Conservation (phyloP, 345 rosid species). For the Eucalyptus lansdowneana region DNA sequence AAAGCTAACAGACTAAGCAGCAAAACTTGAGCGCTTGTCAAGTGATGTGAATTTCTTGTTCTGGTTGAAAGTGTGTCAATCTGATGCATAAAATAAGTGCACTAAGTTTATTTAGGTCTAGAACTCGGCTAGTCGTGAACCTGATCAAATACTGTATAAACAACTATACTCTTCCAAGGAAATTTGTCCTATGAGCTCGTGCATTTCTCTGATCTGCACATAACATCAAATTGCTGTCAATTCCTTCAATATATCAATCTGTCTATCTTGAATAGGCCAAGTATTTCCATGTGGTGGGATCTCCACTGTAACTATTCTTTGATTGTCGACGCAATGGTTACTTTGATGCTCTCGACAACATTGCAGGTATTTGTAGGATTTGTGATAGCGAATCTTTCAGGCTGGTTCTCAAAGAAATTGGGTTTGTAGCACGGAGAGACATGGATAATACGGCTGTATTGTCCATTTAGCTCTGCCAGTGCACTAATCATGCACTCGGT, state of each 20-base stretch:
- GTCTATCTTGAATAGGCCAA: neutral
- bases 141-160: neutral
- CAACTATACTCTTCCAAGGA: neutral
- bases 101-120: neutral
- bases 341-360: neutral
- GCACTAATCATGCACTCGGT: neutral
- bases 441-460: neutral
- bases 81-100: neutral
- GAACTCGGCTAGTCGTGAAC: neutral
- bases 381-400: conserved; percentile 76
- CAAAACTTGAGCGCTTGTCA: neutral
- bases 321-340: neutral
- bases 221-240: neutral
- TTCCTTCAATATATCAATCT: neutral
- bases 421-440: conserved; percentile 27
- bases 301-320: neutral
- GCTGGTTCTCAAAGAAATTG: conserved; percentile 65
- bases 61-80: neutral
- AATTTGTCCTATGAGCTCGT: neutral
- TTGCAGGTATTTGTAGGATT: conserved; percentile 92
- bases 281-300: neutral
- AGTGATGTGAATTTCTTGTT: neutral
- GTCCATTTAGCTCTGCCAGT: neutral
- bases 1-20: neutral
- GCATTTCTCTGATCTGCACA: neutral